Evolutionary conservation across 345 rosid species (phyloP).

Genomic region (Linum lewisii): DNA sequence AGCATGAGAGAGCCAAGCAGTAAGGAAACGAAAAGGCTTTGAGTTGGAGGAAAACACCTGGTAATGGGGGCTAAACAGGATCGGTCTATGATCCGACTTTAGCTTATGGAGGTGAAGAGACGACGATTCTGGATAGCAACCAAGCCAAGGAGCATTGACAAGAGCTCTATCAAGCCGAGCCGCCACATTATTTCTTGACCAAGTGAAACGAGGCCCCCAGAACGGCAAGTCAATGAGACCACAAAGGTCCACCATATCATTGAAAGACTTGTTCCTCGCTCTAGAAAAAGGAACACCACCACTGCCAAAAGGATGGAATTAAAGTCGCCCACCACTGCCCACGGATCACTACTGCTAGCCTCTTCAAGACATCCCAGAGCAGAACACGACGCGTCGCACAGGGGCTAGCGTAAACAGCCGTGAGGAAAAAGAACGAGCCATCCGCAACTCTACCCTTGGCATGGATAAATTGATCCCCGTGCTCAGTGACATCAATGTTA

Average conservation of each 20-base stretch:
- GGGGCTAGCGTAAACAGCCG: neutral
- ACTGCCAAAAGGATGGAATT: neutral
- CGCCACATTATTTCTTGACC: neutral
- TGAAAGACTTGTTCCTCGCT: neutral
- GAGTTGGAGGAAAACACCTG: neutral
- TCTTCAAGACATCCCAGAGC: too few relatives aligned
- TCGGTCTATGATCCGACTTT: neutral
- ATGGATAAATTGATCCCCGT: too few relatives aligned
- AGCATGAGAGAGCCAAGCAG: neutral
- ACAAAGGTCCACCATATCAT: neutral
- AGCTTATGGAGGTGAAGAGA: neutral
- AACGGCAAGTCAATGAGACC: neutral
- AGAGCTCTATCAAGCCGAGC: neutral
- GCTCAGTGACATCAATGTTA: neutral
- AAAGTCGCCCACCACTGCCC: too few relatives aligned
- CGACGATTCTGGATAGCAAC: neutral
- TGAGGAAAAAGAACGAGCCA: neutral
- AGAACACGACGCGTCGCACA: neutral
- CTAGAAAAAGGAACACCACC: neutral
- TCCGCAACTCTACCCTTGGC: neutral
- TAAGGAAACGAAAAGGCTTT: neutral
- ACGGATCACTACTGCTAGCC: too few relatives aligned
- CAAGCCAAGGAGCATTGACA: neutral
- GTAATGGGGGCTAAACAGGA: too few relatives aligned
- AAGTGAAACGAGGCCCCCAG: neutral